Percentiles rank a stretch among this genome's conserved stretches.
Conservation (phyloP, 306 rosid genomes). For the Prunus mira region DNA sequence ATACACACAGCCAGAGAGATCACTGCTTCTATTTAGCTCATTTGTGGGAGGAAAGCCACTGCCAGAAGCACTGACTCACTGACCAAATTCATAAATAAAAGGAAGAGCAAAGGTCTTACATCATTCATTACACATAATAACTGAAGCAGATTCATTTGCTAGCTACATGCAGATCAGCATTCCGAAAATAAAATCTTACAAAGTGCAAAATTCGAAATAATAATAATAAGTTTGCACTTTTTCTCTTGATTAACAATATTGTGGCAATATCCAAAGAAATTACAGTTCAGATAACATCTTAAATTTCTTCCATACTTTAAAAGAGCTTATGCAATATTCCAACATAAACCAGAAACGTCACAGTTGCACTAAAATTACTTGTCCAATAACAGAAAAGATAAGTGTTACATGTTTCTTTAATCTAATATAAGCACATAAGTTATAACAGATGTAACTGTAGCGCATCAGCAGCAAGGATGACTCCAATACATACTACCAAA, state of each 20-base stretch:
- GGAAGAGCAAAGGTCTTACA: neutral
- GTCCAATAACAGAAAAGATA: neutral
- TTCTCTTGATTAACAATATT: too few relatives aligned
- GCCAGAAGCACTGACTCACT: slow-evolving; percentile 1
- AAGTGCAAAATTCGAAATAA: too few relatives aligned
- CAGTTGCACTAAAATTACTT: neutral
- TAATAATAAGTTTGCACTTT: neutral
- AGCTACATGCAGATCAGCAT: neutral
- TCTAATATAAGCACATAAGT: neutral
- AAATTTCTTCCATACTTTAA: too few relatives aligned
- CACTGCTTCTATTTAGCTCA: slow-evolving; percentile 24
- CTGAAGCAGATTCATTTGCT: neutral
- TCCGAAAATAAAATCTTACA: neutral
- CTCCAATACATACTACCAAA: neutral
- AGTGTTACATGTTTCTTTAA: neutral
- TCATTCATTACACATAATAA: neutral
- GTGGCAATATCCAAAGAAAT: too few relatives aligned
- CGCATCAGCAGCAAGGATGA: neutral
- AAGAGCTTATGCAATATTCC: too few relatives aligned
- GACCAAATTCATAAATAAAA: neutral
- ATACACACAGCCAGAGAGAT: slow-evolving; percentile 36
- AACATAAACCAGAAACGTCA: neutral
- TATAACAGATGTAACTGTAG: neutral
- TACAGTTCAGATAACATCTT: too few relatives aligned
- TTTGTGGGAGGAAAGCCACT: slow-evolving; percentile 32